Base-by-base conservation (phyloP, 768 basidiomycete genomes). In the Russula vinacea region DNA sequence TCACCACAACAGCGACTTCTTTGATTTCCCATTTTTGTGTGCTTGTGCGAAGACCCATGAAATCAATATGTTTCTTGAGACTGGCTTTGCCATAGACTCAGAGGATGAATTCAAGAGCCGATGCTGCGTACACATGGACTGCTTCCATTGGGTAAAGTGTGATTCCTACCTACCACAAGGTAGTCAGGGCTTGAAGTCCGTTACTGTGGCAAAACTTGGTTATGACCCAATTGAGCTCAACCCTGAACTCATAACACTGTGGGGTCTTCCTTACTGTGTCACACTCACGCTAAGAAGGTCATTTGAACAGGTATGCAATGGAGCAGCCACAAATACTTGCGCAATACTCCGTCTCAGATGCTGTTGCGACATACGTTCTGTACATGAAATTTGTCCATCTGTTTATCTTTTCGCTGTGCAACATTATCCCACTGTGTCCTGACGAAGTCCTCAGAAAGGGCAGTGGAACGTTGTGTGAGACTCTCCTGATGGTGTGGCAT, bases 361-460 rank as follows among this genome's bases (percentile, higher is more conserved):
- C 97, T 0, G 97, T 98, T 11, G 96, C 97, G n/a, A 99, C 97
- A 1, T 98, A 99, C 74, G 98, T 98, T 75, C 83, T 99, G 40
- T 98, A 99, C 78, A 99, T 98, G 97, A 99, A 98, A 94, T 99
- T 98, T 71, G 95, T 99, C 11, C 95, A 98, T 72, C 97, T 97
- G 0, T 99, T 99, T 82, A 92, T 99, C 67, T 99, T 99, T 78
- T 98, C 97, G 10, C 77, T 99, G 42, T 98, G 97, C 76, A 99
- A 97, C 80, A 99, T 98, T 75, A 98, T 99, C 69, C 96, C 97
- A 13, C 82, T 99, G 58, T 88, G 88, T 71, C 94, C 97, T 2
- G 97, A 99, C 70, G 97, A 99, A 66, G 97, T 98, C 5, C 76
- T 98, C 68, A 81, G 96, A 56, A 98, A 99, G 74, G 97, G 97